Evolutionary conservation across 169 alveolate species (phyloP).

Genomic region (Cryptosporidium xiaoi): DNA sequence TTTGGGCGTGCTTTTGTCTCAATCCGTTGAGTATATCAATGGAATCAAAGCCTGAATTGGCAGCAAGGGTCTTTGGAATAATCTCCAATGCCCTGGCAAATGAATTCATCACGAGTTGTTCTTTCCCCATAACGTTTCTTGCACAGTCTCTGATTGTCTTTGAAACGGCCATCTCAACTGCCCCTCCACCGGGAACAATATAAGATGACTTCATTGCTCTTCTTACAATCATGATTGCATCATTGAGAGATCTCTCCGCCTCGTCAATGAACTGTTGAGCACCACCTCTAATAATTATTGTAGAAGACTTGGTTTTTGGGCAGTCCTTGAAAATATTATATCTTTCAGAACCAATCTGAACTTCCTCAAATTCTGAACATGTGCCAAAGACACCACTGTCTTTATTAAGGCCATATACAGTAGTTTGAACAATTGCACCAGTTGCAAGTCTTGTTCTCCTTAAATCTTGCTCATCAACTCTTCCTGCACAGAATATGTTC

Average conservation of each 20-base stretch:
- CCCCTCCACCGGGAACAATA: slow-evolving; percentile 98
- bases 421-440: slow-evolving; percentile 95
- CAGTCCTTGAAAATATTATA: slow-evolving; percentile 95
- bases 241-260: slow-evolving; percentile 96
- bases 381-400: slow-evolving; percentile 92
- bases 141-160: slow-evolving; percentile 83
- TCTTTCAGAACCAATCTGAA: slow-evolving; percentile 96
- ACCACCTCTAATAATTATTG: slow-evolving; percentile 97
- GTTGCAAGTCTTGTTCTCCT: slow-evolving; percentile 94
- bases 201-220: slow-evolving; percentile 91
- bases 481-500: slow-evolving; percentile 96
- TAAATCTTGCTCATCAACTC: slow-evolving; percentile 96
- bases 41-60: slow-evolving; percentile 96
- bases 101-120: slow-evolving; percentile 91
- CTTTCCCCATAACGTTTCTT: slow-evolving; percentile 91
- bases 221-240: slow-evolving; percentile 96
- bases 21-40: slow-evolving; percentile 93
- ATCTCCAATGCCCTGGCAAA: slow-evolving; percentile 96
- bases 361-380: slow-evolving; percentile 96
- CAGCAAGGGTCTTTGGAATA: slow-evolving; percentile 96
- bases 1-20: slow-evolving; percentile 91
- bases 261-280: slow-evolving; percentile 98
- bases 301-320: slow-evolving; percentile 91
- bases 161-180: slow-evolving; percentile 88
- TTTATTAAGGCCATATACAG: slow-evolving; percentile 91